Evolutionary conservation across 768 basidiomycete genomes (phyloP), one percentile per base, ranked within the genome.

Genomic region (Multifurca ochricompacta): DNA sequence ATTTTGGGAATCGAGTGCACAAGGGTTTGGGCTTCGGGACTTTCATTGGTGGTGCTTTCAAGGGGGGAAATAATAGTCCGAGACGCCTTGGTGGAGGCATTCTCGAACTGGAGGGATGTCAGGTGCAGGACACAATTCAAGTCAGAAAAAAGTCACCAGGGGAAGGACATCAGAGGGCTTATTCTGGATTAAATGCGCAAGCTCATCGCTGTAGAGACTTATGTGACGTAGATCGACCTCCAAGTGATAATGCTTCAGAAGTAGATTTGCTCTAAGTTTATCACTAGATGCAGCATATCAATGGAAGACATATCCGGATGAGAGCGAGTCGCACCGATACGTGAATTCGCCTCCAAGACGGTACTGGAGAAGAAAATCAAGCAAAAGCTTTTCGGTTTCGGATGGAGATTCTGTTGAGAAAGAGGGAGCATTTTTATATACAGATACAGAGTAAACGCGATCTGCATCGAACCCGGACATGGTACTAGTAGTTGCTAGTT

Each of bases 391-490:
- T 65, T 92, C 91, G 0, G 82, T 82, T 64, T 91, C 86, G 3
- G 91, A 85, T 5, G 87, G 86, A 0, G 82, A 77, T 18, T 92
- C 89, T 21, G 83, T 78, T 14, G 77, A 71, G 10, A 75, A 70
- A 16, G 78, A 73, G 7, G 78, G 63, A 0, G 83, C 73, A 6
- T 74, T 69, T 60, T 85, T 82, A 62, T 90, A 83, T 2, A 92
- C 85, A 14, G 86, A 78, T 44, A 95, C 85, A 1, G 85, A 82
- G 69, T 85, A 93, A 27, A 92, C 79, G 55, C 78, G 80, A 69
- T 91, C 84, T 23, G 77, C 75, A 63, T 95, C 91, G 65, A 91
- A 95, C 55, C 89, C 89, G 62, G 91, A 91, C 91, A 91, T 93
- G 53, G 27, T 27, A n/a, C n/a, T n/a, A n/a, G n/a, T n/a, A n/a